Evolutionary conservation across 2,329 filamentous ascomycete species (phyloP), one percentile per base, ranked within the genome.

Genomic region (Sphaerulina populicola): DNA sequence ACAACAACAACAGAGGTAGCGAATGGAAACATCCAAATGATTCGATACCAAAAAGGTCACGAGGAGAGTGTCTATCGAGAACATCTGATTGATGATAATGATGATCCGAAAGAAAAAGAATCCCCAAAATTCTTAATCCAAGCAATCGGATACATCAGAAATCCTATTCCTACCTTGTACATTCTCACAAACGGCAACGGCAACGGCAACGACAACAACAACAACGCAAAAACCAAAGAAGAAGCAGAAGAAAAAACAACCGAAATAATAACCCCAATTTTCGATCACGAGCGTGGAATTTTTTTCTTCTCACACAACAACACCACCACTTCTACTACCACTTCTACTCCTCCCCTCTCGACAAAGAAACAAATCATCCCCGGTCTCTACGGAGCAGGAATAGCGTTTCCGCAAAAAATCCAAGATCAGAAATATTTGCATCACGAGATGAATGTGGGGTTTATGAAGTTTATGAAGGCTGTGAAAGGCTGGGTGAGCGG

Each of bases 381-480:
- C 1, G 78, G 78, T 0, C 59, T 83, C 14, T 80, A 76, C 60
- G 81, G 78, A 2, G 80, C 79, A 0, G 81, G 81, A 0, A 83
- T 84, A 58, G 80, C 80, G 0, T 84, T 77, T 59, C 81, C 81
- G 0, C 78, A 83, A 61, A 69, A 72, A 21, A 79, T 82, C 5
- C 73, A 73, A 7, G 81, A 83, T 68, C 79, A 78, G 0, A 80
- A 79, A 1, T 67, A 74, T 37, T 79, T 80, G 0, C 82, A 82
- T 62, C 75, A 79, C 6, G 80, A 83, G 66, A 71, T 75, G 59
- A 77, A 78, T 0, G 81, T 83, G 45, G 81, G 81, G 0, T 76
- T 83, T 61, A 81, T 72, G 62, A 83, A 84, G 66, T 83, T 84
- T 57, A 82, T 83, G 79, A 79, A 74, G 42, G 82, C 77, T 58